phyloP scores from a whole-genome alignment of 305 asterid species.

The Salvia sclarea region DNA sequence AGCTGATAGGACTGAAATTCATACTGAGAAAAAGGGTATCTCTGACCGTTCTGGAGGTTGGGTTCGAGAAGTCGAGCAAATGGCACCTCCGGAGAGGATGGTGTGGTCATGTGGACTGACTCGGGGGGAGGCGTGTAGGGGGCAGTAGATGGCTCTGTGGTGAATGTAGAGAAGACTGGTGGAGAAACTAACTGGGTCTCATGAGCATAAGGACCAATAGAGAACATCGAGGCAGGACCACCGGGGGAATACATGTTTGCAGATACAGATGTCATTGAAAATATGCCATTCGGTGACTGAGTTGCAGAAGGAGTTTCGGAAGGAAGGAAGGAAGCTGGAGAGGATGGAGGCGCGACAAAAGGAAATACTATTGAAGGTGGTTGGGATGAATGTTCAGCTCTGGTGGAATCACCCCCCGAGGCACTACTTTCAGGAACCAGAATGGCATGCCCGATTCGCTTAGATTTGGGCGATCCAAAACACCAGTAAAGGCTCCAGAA shows the following conservation, averaged over 20 bases:
- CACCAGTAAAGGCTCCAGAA: constrained; percentile 81
- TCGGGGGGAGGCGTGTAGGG: constrained; percentile 98
- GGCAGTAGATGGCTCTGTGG: constrained; percentile 97
- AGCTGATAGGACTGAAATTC: constrained; percentile 88
- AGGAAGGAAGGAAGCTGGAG: constrained; percentile 85
- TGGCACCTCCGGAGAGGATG: constrained; percentile 98
- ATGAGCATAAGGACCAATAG: constrained; percentile 89
- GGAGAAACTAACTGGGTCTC: constrained; percentile 96
- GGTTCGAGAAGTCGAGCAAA: constrained; percentile 89
- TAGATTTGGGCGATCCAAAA: constrained; percentile 68
- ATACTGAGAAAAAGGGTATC: constrained; percentile 58
- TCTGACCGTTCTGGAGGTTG: constrained; percentile 54
- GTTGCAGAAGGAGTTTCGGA: constrained; percentile 84
- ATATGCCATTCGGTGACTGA: constrained; percentile 72
- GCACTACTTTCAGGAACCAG: constrained; percentile 62
- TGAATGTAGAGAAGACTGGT: constrained; percentile 83
- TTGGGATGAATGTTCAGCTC: constrained; percentile 47
- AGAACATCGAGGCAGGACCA: constrained; percentile 77
- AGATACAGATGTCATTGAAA: constrained; percentile 57
- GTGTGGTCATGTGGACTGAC: constrained; percentile 78
- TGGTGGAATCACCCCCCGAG: constrained; percentile 42
- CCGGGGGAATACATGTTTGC: constrained; percentile 80
- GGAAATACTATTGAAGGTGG: constrained; percentile 62
- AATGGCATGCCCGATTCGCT: constrained; percentile 74
- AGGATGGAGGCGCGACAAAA: constrained; percentile 90